phyloP scores from a whole-genome alignment of 192 early-diverging fungal species.

The Haplosporangium gracile region DNA sequence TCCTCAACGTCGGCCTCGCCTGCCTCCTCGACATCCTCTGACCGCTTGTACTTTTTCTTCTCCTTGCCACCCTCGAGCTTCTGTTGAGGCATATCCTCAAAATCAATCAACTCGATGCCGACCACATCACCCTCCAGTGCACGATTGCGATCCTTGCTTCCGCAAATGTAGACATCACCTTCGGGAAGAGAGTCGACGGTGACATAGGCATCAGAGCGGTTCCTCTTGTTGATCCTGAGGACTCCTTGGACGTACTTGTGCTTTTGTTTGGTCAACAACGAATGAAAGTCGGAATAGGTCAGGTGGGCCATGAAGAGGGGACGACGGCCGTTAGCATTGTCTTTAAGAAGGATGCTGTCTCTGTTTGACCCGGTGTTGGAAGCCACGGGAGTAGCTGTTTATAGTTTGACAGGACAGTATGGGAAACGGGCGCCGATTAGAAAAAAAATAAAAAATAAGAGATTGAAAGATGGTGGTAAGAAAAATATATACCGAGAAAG shows the following conservation, averaged over 20 bases:
- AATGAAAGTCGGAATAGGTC: constrained; percentile 67
- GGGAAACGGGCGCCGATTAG: not conserved
- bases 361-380: constrained; percentile 61
- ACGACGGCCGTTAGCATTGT: constrained; percentile 67
- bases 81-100: constrained; percentile 73
- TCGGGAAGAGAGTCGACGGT: constrained; percentile 76
- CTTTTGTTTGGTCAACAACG: constrained; percentile 60
- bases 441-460: not conserved
- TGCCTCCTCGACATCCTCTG: constrained; percentile 63
- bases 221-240: constrained; percentile 88
- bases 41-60: constrained; percentile 69
- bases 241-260: constrained; percentile 78
- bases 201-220: constrained; percentile 92
- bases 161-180: constrained; percentile 85
- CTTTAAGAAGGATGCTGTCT: constrained; percentile 63
- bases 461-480: not conserved
- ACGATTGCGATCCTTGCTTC: constrained; percentile 80
- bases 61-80: constrained; percentile 72
- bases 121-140: constrained; percentile 90
- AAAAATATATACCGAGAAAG: not conserved
- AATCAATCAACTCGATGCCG: constrained; percentile 77
- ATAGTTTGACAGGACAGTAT: not conserved
- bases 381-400: constrained; percentile 46
- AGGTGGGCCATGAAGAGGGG: constrained; percentile 71
- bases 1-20: constrained; percentile 70